Base-by-base conservation (phyloP, 2,329 filamentous ascomycete species). In the Hypomyces perniciosus region DNA sequence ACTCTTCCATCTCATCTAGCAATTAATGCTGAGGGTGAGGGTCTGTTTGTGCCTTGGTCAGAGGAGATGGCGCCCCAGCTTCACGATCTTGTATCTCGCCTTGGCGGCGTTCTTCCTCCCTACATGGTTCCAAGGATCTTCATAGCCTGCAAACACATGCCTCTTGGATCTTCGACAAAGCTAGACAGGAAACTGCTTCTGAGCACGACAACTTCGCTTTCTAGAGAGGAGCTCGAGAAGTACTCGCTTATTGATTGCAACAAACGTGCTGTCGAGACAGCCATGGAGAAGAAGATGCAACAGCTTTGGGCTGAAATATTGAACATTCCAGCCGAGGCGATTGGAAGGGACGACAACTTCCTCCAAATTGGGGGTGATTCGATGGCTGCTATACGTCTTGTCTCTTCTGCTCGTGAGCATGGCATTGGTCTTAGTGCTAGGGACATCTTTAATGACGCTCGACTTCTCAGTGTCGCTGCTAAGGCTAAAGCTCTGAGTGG, bases 351-450 rank as follows among this genome's bases (percentile, higher is more conserved):
- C 7, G 56, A 59, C 29, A 59, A 52, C 27, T 59, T 59, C 30
- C 54, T 54, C 7, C 43, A 49, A 1, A 34, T 59, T 2, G 57
- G 57, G 5, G 57, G 57, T 3, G 56, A 59, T 20, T 59, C 57
- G 1, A 58, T 59, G 42, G 2, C 44, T 1, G 49, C 46, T 1
- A 51, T 51, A 2, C 6, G 8, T 1, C 44, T 51, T 4, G 38
- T 51, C 7, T 41, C 44, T 31, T 4, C 35, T 13, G 37, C 49
- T 30, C 49, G 44, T 4, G 31, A 43, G 4, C 30, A 7, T 7
- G 49, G 44, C 0, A 31, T 54, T 2, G 30, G 29, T 4, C 33
- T 59, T 8, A 56, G 48, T 20, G 54, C 53, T 4, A 50, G 27
- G 27, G 42, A 54, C 8, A 28, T 59, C 7, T 54, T 57, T n/a